phyloP scores from a whole-genome alignment of 2,329 filamentous ascomycete genomes.

The Colletotrichum gigasporum region DNA sequence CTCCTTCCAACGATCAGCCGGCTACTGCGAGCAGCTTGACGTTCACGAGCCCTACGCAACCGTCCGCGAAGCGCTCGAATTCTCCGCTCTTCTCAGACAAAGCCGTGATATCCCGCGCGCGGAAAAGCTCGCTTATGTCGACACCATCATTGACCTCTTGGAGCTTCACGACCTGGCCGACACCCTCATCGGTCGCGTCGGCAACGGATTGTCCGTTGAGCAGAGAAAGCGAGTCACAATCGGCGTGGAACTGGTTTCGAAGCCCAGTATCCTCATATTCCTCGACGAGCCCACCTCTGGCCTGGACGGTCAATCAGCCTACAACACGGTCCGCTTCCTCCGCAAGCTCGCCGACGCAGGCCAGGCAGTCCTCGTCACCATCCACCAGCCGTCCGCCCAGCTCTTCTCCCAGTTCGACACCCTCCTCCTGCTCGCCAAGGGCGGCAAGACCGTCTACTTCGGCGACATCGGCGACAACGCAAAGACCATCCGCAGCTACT shows the following conservation, averaged over 20 bases:
- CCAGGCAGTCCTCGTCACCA: conserved; percentile 75
- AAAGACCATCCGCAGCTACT: conserved; percentile 67
- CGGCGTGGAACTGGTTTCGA: conserved; percentile 69
- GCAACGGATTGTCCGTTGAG: conserved; percentile 62
- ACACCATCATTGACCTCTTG: conserved; percentile 76
- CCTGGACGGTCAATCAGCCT: conserved; percentile 75
- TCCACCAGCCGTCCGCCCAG: conserved; percentile 75
- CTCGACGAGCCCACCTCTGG: conserved; percentile 72
- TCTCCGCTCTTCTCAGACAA: conserved; percentile 79
- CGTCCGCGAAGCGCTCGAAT: conserved; percentile 79
- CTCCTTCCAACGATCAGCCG: conserved; percentile 81
- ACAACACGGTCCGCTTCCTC: conserved; percentile 71
- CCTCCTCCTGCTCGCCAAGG: conserved; percentile 70
- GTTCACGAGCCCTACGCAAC: conserved; percentile 78
- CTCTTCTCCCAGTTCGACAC: conserved; percentile 75
- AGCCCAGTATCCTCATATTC: conserved; percentile 68
- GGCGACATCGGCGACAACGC: conserved; percentile 70
- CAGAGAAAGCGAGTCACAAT: conserved; percentile 67
- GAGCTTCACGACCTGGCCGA: conserved; percentile 59
- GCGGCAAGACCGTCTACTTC: conserved; percentile 74
- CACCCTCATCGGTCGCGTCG: conserved; percentile 58
- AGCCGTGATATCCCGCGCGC: conserved; percentile 68
- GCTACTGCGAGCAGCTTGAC: conserved; percentile 85
- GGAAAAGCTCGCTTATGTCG: conserved; percentile 80
- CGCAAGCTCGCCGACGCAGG: conserved; percentile 72